Conservation (phyloP, 106 monocot genomes). For the Chionographis japonica region DNA sequence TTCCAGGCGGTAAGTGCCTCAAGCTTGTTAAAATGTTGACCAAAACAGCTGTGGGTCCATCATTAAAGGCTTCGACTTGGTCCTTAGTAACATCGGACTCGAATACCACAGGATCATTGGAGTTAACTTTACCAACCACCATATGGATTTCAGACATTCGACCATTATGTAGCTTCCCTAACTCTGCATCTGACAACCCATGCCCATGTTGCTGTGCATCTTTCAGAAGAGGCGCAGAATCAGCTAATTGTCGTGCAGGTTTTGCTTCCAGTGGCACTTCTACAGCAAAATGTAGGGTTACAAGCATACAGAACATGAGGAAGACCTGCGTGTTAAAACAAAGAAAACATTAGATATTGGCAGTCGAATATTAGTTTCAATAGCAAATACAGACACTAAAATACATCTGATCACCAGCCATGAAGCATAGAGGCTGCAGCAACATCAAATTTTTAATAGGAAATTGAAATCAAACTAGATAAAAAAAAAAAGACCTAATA, state of each 20-base stretch:
- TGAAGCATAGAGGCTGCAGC: too few species aligned
- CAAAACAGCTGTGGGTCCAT: slow-evolving; percentile 81
- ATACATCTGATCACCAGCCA: too few species aligned
- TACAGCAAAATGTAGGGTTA: slow-evolving; percentile 87
- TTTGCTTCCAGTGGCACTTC: slow-evolving; percentile 57
- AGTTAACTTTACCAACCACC: slow-evolving; percentile 10
- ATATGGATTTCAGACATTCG: slow-evolving; percentile 20
- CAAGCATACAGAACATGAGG: slow-evolving; percentile 76
- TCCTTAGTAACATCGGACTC: slow-evolving; percentile 22
- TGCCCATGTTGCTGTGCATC: slow-evolving; percentile 32
- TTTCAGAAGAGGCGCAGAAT: slow-evolving; percentile 77
- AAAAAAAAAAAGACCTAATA: too few species aligned
- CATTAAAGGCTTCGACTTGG: slow-evolving; percentile 30
- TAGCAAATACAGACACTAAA: not conserved
- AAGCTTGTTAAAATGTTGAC: slow-evolving; percentile 92
- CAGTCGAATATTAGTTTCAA: not conserved
- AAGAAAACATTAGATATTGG: not conserved
- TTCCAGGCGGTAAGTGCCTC: slow-evolving; percentile 89
- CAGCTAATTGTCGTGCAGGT: slow-evolving; percentile 28
- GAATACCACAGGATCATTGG: slow-evolving; percentile 16
- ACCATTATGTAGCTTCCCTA: slow-evolving; percentile 23
- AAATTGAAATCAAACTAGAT: too few species aligned
- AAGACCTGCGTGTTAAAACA: slow-evolving; percentile 46
- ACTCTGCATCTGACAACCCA: slow-evolving; percentile 7
- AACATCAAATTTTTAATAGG: too few species aligned